These are phyloP conservation scores for Tolypocladium endophyticum DNA, from an alignment of 2,329 filamentous ascomycete species.

Conservation along the genomic window DNA sequence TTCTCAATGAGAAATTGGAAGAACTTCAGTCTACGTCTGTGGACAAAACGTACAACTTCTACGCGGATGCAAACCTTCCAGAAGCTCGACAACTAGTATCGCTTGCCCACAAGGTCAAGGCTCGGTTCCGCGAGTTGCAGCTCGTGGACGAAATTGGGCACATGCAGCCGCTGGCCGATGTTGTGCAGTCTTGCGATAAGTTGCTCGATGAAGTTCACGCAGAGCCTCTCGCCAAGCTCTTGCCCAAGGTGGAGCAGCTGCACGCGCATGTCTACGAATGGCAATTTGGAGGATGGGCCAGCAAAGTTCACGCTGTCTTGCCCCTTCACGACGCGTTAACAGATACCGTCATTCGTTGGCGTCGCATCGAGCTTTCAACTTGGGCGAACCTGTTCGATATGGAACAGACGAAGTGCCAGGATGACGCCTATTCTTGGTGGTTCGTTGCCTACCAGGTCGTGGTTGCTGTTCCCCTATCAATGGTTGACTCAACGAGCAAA, in stretches of 20 bases:
- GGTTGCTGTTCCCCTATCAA: conserved; percentile 61
- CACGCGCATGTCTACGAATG: conserved; percentile 83
- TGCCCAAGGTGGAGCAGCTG: conserved; percentile 80
- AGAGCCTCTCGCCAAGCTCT: conserved; percentile 76
- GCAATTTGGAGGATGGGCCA: conserved; percentile 80
- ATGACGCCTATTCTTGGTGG: conserved; percentile 86
- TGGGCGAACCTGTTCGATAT: conserved; percentile 85
- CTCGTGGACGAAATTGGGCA: conserved; percentile 54
- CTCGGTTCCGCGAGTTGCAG: conserved; percentile 63
- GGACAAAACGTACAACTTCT: conserved; percentile 66
- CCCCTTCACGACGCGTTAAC: conserved; percentile 69
- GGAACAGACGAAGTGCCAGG: conserved; percentile 64
- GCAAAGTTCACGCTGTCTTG: conserved; percentile 61
- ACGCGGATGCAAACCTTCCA: conserved; percentile 65
- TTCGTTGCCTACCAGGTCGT: conserved; percentile 91
- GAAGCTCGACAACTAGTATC: conserved; percentile 66
- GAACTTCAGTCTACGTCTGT: conserved; percentile 26
- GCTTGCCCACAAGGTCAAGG: conserved; percentile 58
- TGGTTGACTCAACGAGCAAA: conserved; percentile 48
- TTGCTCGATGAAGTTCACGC: conserved; percentile 65
- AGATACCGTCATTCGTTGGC: conserved; percentile 74
- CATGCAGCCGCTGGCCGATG: conserved; percentile 70
- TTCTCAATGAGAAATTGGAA: conserved; percentile 50
- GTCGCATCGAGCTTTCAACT: conserved; percentile 80
- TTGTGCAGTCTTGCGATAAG: conserved; percentile 63